phyloP scores from a whole-genome alignment of 352 stramenopile species.

The Phytophthora tubulina region DNA sequence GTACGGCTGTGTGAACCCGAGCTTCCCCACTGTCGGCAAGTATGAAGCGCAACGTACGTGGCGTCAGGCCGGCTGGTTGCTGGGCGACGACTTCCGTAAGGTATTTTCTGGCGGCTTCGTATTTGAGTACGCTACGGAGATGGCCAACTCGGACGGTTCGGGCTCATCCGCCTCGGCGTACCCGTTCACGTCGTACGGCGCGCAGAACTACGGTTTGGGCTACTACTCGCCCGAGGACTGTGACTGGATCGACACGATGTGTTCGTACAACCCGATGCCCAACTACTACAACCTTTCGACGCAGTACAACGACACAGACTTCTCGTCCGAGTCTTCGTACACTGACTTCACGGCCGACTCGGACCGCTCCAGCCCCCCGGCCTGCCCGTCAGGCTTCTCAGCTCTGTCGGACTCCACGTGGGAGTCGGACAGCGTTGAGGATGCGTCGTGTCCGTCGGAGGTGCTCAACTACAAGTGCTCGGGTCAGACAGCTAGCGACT shows the following conservation, averaged over 20 bases:
- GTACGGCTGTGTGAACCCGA: conserved; percentile 77
- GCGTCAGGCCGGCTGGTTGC: conserved; percentile 67
- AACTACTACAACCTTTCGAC: conserved; percentile 76
- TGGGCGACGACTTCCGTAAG: conserved; percentile 48
- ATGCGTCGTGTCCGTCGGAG: conserved; percentile 40
- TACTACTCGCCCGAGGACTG: conserved; percentile 84
- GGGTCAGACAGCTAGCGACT: conserved; percentile 56
- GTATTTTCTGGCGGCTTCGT: conserved; percentile 78
- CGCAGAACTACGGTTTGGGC: conserved; percentile 88
- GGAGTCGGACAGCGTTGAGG: conserved; percentile 41
- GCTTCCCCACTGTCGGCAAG: conserved; percentile 58
- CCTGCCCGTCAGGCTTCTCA: conserved; percentile 46
- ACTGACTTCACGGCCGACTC: conserved; percentile 43
- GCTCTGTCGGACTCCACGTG: conserved; percentile 42
- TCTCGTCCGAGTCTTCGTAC: conserved; percentile 50
- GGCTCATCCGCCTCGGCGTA: conserved; percentile 53
- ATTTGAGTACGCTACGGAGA: conserved; percentile 88
- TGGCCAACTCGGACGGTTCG: conserved; percentile 72
- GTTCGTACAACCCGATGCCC: conserved; percentile 79
- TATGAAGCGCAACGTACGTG: conserved; percentile 79
- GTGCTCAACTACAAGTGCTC: conserved; percentile 58
- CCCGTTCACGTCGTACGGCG: conserved; percentile 78
- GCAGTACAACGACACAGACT: conserved; percentile 69
- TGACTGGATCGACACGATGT: conserved; percentile 62
- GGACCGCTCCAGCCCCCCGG: conserved; percentile 26